Conservation (phyloP, 2,329 filamentous ascomycete genomes). For the Xylaria sp. region DNA sequence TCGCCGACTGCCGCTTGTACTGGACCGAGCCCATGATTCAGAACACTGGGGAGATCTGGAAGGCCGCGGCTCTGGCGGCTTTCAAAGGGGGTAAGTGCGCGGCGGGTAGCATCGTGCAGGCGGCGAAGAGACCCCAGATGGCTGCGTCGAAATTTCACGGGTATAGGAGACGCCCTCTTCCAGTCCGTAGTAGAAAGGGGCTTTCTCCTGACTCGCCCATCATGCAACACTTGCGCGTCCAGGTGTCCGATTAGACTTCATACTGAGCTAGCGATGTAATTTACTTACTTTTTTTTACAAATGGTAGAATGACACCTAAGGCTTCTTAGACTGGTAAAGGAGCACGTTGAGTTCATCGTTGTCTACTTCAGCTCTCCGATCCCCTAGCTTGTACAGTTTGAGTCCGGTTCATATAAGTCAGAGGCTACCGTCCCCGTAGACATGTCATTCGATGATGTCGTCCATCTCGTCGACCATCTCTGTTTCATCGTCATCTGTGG, state of each 20-base stretch:
- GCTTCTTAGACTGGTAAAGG: too few relatives aligned
- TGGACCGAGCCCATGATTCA: conserved; percentile 30
- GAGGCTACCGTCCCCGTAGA: too few relatives aligned
- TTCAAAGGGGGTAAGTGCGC: conserved; percentile 31
- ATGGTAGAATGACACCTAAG: neutral
- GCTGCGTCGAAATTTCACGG: neutral
- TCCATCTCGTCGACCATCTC: neutral
- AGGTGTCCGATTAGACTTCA: conserved; percentile 35
- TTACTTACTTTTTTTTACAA: neutral
- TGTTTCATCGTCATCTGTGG: neutral
- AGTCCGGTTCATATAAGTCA: too few relatives aligned
- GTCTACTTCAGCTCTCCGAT: too few relatives aligned
- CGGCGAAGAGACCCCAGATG: conserved; percentile 6
- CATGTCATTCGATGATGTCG: too few relatives aligned
- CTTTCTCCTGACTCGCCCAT: conserved; percentile 18
- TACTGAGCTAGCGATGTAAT: neutral
- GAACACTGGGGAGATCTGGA: conserved; percentile 30
- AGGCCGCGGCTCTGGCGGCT: conserved; percentile 31
- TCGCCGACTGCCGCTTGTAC: conserved; percentile 32
- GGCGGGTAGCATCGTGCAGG: conserved; percentile 25
- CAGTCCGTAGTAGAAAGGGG: conserved; percentile 12
- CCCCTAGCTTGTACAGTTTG: too few relatives aligned
- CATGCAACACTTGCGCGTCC: conserved; percentile 29
- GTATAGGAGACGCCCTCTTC: conserved; percentile 24
- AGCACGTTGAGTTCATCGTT: neutral